Conservation (phyloP, 176 grass and related monocot species). For the Pharus latifolius region DNA sequence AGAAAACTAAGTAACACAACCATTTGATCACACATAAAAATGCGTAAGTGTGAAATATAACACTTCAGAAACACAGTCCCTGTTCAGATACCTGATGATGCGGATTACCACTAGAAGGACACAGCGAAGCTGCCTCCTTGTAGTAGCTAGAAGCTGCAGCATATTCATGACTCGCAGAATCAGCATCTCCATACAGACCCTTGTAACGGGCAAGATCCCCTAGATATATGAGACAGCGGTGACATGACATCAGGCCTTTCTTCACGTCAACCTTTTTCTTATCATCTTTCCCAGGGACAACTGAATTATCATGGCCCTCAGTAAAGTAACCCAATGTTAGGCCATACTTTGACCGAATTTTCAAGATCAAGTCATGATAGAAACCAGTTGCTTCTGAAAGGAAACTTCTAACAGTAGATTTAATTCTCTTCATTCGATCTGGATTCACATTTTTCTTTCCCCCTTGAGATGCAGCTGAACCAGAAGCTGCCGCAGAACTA, state of each 20-base stretch:
- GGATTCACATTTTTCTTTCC: constrained; percentile 9
- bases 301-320: constrained; percentile 19
- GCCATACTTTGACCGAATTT: constrained; percentile 43
- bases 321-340: constrained; percentile 28
- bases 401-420: constrained; percentile 27
- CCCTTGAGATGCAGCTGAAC: constrained; percentile 15
- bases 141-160: constrained; percentile 50
- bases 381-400: constrained; percentile 49
- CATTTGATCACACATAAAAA: neutral
- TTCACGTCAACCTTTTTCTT: constrained; percentile 24
- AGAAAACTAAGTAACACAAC: neutral
- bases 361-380: constrained; percentile 48
- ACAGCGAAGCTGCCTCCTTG: constrained; percentile 32
- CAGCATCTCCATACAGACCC: constrained; percentile 47
- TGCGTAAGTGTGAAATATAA: too few species aligned
- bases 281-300: constrained; percentile 24
- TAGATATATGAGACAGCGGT: constrained; percentile 53
- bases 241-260: constrained; percentile 48
- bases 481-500: constrained; percentile 16
- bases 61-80: too few species aligned
- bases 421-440: constrained; percentile 42
- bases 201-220: constrained; percentile 54
- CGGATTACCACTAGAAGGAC: constrained; percentile 36
- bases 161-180: constrained; percentile 33
- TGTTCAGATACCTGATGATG: constrained; percentile 40